Percentiles rank a stretch among this genome's conserved stretches.
Conservation (phyloP, 306 rosid genomes). For the Echinosophora koreensis region DNA sequence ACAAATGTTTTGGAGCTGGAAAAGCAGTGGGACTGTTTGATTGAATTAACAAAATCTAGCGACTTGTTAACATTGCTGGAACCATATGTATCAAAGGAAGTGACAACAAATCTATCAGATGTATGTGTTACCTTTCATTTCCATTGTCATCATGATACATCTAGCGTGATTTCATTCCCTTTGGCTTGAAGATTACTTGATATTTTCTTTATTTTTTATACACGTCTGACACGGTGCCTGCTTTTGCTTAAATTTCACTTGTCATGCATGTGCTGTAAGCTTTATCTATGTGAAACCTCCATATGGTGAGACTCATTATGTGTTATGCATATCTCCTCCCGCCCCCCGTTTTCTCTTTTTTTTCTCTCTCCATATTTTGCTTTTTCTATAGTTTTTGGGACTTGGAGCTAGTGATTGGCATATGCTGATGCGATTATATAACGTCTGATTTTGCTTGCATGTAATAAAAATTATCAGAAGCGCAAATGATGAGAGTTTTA, state of each 20-base stretch:
- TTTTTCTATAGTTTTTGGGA: background rate
- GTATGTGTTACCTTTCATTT: conserved; percentile 54
- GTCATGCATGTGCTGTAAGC: background rate
- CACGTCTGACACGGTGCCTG: background rate
- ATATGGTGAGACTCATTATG: background rate
- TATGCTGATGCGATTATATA: background rate
- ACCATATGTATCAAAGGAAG: conserved; percentile 65
- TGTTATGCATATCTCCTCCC: background rate
- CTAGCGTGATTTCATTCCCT: conserved; percentile 33
- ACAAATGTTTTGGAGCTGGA: conserved; percentile 77
- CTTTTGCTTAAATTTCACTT: conserved; percentile 21
- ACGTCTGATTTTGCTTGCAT: background rate
- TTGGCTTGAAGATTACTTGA: conserved; percentile 23
- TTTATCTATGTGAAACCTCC: background rate
- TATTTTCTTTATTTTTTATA: background rate
- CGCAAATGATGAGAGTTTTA: background rate
- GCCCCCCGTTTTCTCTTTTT: background rate
- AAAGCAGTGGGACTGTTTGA: conserved; percentile 84
- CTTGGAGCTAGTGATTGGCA: background rate
- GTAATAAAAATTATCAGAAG: background rate
- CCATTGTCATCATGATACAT: conserved; percentile 25
- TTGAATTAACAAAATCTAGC: conserved; percentile 71
- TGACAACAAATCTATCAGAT: conserved; percentile 72
- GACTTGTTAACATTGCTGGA: conserved; percentile 64
- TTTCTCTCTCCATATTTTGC: background rate